phyloP scores from a whole-genome alignment of 306 rosid genomes.

The Erythrophleum fordii region DNA sequence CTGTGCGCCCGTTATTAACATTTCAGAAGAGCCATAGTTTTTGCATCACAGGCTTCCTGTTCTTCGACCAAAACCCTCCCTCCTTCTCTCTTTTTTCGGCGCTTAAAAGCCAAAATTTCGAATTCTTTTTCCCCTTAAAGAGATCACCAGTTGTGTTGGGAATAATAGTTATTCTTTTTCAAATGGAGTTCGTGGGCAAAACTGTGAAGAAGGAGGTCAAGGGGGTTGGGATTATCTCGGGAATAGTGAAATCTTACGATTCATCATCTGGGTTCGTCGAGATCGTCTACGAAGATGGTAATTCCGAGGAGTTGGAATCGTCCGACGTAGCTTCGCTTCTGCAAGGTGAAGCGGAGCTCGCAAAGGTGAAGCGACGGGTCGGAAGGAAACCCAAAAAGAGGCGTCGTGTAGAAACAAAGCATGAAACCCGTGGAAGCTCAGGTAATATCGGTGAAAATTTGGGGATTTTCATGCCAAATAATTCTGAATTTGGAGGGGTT shows the following conservation, averaged over 20 bases:
- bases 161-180: not conserved
- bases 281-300: slow-evolving; percentile 69
- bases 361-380: slow-evolving; percentile 35
- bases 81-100: slow-evolving; percentile 14
- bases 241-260: slow-evolving; percentile 80
- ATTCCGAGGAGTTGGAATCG: slow-evolving; percentile 66
- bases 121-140: not conserved
- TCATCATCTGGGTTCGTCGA: slow-evolving; percentile 60
- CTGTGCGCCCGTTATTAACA: slow-evolving; percentile 49
- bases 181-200: slow-evolving; percentile 81
- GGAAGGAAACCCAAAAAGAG: slow-evolving; percentile 85
- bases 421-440: slow-evolving; percentile 41
- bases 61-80: slow-evolving; percentile 16
- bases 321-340: slow-evolving; percentile 55
- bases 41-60: not conserved
- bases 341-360: slow-evolving; percentile 41
- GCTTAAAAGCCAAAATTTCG: slow-evolving; percentile 15
- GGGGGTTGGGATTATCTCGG: slow-evolving; percentile 55
- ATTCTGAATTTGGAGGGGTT: slow-evolving; percentile 46
- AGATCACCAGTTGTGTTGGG: slow-evolving; percentile 49
- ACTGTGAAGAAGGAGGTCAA: slow-evolving; percentile 61
- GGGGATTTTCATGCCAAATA: slow-evolving; percentile 29
- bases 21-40: slow-evolving; percentile 36
- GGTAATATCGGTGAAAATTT: slow-evolving; percentile 56
- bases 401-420: slow-evolving; percentile 47